Conservation (phyloP, 306 rosid species). For the Trifolium subterraneum region DNA sequence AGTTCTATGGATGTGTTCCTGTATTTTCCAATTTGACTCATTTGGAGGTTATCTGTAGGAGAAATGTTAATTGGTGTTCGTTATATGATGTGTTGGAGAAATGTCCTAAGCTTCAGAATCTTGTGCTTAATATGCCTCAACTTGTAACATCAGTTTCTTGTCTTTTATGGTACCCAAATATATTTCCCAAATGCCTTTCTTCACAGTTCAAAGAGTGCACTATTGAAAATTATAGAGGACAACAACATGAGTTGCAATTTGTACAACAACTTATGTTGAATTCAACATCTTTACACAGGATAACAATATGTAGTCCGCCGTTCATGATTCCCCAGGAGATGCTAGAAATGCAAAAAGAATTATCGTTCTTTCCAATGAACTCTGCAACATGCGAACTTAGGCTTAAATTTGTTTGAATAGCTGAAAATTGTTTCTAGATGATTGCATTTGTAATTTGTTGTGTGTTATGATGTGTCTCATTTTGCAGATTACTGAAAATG, state of each 20-base stretch:
- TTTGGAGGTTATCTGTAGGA: neutral
- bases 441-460: neutral
- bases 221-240: neutral
- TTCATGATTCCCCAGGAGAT: neutral
- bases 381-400: neutral
- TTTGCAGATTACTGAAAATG: neutral
- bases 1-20: neutral
- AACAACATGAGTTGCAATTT: neutral
- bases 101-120: neutral
- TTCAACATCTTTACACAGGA: neutral
- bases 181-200: neutral
- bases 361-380: neutral
- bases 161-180: neutral
- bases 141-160: neutral
- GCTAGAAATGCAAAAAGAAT: neutral
- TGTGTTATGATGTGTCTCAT: neutral
- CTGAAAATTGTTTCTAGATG: neutral
- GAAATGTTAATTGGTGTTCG: neutral
- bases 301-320: neutral
- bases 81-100: slow-evolving; percentile 8
- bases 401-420: slow-evolving; percentile 3
- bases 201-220: slow-evolving; percentile 5
- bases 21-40: neutral
- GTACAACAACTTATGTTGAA: neutral
- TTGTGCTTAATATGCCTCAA: neutral